Conservation (phyloP, 164 flowering plant species). For the Piper longum region DNA sequence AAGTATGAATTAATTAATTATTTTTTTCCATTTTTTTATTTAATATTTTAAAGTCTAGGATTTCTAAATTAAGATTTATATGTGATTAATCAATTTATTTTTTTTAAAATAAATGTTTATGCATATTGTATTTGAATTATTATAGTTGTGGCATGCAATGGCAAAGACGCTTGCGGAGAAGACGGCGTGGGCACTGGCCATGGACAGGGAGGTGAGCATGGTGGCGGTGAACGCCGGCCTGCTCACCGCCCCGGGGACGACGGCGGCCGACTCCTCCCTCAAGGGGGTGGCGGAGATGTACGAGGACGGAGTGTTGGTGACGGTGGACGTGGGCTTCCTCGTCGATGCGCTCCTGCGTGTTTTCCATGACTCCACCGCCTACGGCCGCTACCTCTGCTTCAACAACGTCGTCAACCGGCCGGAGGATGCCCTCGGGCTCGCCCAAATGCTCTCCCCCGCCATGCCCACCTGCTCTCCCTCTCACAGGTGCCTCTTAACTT, state of each 20-base stretch:
- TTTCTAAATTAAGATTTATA: no score
- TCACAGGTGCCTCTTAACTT: neutral
- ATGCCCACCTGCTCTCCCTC: conserved; percentile 4
- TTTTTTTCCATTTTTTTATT: no score
- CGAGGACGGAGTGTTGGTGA: conserved; percentile 58
- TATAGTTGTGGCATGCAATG: conserved; percentile 71
- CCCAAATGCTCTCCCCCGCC: conserved; percentile 17
- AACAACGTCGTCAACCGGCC: conserved; percentile 33
- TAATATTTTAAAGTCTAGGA: no score
- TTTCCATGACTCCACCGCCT: conserved; percentile 45
- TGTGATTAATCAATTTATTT: no score
- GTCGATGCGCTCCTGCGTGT: conserved; percentile 71
- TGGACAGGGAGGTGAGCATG: conserved; percentile 70
- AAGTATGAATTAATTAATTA: conserved; percentile 24
- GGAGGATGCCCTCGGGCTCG: conserved; percentile 34
- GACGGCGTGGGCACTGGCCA: conserved; percentile 75
- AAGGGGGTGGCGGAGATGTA: conserved; percentile 88
- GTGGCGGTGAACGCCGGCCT: conserved; percentile 60
- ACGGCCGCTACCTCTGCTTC: conserved; percentile 74
- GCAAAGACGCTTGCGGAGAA: conserved; percentile 74
- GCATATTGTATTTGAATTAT: neutral
- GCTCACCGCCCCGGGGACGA: conserved; percentile 26
- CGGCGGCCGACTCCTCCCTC: conserved; percentile 38
- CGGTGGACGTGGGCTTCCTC: conserved; percentile 40
- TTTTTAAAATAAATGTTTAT: no score